Conservation (phyloP, 2,329 filamentous ascomycete genomes). For the Teratosphaeriaceae sp. region DNA sequence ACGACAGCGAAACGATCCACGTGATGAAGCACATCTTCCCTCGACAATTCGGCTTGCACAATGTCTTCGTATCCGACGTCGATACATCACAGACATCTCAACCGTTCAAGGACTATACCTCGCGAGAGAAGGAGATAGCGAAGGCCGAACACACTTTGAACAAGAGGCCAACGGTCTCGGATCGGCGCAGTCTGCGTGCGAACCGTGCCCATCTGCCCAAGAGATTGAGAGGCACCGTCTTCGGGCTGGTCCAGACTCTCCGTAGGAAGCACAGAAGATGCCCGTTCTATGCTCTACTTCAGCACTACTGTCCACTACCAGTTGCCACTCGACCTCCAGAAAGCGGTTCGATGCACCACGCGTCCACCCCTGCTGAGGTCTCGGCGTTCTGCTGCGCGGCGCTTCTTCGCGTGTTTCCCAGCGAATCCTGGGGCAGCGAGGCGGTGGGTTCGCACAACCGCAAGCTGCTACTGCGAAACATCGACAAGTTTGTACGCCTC, state of each 20-base stretch:
- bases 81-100: slow-evolving; percentile 62
- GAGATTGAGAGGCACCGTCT: slow-evolving; percentile 57
- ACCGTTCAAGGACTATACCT: slow-evolving; percentile 74
- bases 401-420: slow-evolving; percentile 65
- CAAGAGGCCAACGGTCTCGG: neutral
- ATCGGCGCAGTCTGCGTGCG: neutral
- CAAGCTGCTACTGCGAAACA: slow-evolving; percentile 52
- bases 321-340: neutral
- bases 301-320: slow-evolving; percentile 67
- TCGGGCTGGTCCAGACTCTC: slow-evolving; percentile 58
- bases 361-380: slow-evolving; percentile 61
- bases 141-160: slow-evolving; percentile 4
- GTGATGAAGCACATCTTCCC: slow-evolving; percentile 93
- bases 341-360: slow-evolving; percentile 53
- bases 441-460: slow-evolving; percentile 54
- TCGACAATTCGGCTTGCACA: slow-evolving; percentile 80
- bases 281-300: slow-evolving; percentile 70
- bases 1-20: slow-evolving; percentile 54
- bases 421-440: slow-evolving; percentile 64
- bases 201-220: slow-evolving; percentile 12
- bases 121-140: slow-evolving; percentile 75
- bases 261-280: slow-evolving; percentile 67
- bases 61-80: slow-evolving; percentile 73
- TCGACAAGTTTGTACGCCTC: slow-evolving; percentile 72
- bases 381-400: slow-evolving; percentile 83